A percentile compares a stretch with the other conserved stretches of the same genome.
Evolutionary conservation across 108 stramenopile species (phyloP).

Genomic region (Skeletonema potamos): DNA sequence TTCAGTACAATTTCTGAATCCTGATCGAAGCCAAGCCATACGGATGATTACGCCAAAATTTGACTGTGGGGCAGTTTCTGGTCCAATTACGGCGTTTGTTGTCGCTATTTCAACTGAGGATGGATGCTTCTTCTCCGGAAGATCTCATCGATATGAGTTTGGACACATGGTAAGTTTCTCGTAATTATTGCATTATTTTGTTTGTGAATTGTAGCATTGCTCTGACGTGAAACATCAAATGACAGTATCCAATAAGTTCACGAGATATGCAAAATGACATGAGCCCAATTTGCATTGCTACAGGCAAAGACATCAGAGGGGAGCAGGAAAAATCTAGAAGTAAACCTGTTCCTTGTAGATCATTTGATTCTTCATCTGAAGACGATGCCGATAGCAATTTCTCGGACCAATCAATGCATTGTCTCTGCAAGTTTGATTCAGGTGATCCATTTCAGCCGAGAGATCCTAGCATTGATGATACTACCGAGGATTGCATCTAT

Average conservation of each 20-base stretch:
- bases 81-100: conserved; percentile 73
- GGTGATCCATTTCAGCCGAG: conserved; percentile 26
- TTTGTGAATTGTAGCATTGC: not conserved
- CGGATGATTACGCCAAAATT: conserved; percentile 77
- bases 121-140: conserved; percentile 83
- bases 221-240: not conserved
- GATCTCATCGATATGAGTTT: conserved; percentile 67
- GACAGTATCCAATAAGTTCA: conserved; percentile 43
- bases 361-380: not conserved
- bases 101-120: conserved; percentile 87
- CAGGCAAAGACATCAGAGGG: conserved; percentile 19
- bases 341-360: not conserved
- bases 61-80: conserved; percentile 57
- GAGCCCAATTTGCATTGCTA: conserved; percentile 65
- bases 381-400: conserved; percentile 25
- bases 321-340: not conserved
- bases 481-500: conserved; percentile 41
- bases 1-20: conserved; percentile 76
- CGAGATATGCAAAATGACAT: conserved; percentile 53
- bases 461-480: conserved; percentile 25
- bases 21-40: conserved; percentile 59
- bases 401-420: conserved; percentile 25
- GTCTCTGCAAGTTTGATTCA: conserved; percentile 36
- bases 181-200: not conserved
- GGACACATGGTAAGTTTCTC: conserved; percentile 52